Conservation (phyloP, 192 early-diverging fungal genomes). For the Coemansia reversa region DNA sequence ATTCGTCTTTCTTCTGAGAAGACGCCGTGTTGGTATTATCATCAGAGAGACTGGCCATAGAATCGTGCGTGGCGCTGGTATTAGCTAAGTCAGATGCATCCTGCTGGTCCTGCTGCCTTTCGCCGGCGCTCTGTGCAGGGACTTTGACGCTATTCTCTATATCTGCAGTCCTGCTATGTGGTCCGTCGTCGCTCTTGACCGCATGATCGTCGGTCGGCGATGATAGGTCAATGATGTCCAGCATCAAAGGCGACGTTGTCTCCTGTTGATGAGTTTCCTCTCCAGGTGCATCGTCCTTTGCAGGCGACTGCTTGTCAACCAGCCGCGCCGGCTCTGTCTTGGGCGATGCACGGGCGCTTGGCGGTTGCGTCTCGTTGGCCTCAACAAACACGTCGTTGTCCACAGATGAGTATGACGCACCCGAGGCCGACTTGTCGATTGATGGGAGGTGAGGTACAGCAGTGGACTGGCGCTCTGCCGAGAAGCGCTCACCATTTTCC, state of each 20-base stretch:
- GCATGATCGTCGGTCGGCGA: background rate
- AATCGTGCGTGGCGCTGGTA: too few relatives aligned
- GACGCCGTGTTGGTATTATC: background rate
- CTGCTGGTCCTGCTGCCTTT: too few relatives aligned
- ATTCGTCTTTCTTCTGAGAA: background rate
- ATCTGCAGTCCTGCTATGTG: background rate
- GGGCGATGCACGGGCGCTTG: background rate
- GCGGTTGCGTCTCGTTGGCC: slow-evolving; percentile 22
- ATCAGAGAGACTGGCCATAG: background rate
- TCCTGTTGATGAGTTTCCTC: too few relatives aligned
- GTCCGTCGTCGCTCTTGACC: background rate
- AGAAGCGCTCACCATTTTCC: background rate
- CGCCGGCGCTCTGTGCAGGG: too few relatives aligned
- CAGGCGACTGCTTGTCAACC: too few relatives aligned
- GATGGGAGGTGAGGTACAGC: slow-evolving; percentile 5
- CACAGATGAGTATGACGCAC: slow-evolving; percentile 4
- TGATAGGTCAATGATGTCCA: slow-evolving; percentile 2
- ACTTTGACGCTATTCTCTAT: slow-evolving; percentile 1
- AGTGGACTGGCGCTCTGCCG: slow-evolving; percentile 4
- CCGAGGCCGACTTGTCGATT: slow-evolving; percentile 9
- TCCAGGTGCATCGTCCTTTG: too few relatives aligned
- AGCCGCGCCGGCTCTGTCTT: too few relatives aligned
- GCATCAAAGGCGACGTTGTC: background rate
- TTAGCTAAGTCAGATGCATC: too few relatives aligned
- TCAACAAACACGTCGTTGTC: slow-evolving; percentile 39